These are phyloP conservation scores for Coemansia biformis DNA, from an alignment of 192 early-diverging fungal genomes.

Conservation along the genomic window DNA sequence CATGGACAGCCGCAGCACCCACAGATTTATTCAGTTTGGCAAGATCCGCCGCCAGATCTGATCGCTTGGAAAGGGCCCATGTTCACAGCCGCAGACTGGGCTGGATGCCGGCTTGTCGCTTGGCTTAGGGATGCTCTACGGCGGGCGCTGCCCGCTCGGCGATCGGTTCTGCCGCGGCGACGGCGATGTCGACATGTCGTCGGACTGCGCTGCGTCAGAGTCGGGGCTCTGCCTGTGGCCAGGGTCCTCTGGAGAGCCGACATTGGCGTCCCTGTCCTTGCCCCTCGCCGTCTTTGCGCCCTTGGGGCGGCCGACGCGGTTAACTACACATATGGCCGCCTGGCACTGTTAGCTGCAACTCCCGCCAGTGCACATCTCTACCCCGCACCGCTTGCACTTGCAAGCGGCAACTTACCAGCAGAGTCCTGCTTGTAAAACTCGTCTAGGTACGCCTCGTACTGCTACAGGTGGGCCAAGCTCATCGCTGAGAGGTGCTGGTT, in stretches of 20 bases:
- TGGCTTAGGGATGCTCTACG: no score
- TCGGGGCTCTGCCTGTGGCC: background rate
- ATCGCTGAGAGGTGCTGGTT: no score
- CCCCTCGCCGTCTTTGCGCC: conserved; percentile 28
- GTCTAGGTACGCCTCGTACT: conserved; percentile 42
- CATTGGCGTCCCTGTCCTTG: conserved; percentile 15
- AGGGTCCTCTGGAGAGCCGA: background rate
- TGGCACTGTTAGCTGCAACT: no score
- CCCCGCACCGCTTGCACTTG: no score
- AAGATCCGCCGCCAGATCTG: no score
- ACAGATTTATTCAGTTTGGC: no score
- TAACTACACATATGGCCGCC: conserved; percentile 11
- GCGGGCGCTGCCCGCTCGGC: no score
- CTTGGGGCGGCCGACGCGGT: conserved; percentile 48
- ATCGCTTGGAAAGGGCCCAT: no score
- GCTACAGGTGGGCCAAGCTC: conserved; percentile 14
- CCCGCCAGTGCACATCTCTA: background rate
- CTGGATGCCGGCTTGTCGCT: no score
- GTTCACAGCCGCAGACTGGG: no score
- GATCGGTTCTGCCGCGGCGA: no score
- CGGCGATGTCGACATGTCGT: conserved; percentile 2
- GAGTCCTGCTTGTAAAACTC: conserved; percentile 46
- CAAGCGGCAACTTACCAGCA: conserved; percentile 22
- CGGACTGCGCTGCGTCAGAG: conserved; percentile 1
- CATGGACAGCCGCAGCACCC: no score